A percentile compares a stretch with the other conserved stretches of the same genome.
Evolutionary conservation across 768 basidiomycete species (phyloP).

Genomic region (Mycena crocata): DNA sequence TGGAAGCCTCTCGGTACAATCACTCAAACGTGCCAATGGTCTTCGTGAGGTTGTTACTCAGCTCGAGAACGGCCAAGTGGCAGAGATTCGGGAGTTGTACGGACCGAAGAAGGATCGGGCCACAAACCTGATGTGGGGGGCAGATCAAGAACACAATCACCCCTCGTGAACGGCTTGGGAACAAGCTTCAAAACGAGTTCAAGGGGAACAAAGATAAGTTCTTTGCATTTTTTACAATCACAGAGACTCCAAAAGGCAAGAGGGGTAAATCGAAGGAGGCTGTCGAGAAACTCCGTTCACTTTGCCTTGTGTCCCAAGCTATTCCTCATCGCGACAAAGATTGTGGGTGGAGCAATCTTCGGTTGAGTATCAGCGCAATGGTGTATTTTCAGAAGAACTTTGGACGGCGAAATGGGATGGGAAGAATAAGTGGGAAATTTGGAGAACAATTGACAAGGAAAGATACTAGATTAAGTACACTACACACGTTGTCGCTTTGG

Average conservation of each 20-base stretch:
- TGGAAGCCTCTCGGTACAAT: too few relatives aligned
- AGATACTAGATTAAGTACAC: background rate
- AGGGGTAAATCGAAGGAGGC: background rate
- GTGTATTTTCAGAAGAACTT: background rate
- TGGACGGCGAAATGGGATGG: background rate
- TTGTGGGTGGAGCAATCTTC: background rate
- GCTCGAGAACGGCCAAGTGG: background rate
- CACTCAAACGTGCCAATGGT: background rate
- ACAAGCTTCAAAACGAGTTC: background rate
- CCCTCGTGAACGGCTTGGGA: background rate
- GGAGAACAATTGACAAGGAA: background rate
- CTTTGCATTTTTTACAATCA: background rate
- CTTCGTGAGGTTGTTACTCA: background rate
- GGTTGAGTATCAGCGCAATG: background rate
- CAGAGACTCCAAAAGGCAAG: background rate
- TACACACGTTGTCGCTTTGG: background rate
- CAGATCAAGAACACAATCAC: background rate
- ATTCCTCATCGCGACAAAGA: background rate
- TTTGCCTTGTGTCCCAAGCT: conserved; percentile 1
- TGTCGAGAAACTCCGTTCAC: background rate
- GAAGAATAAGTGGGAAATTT: background rate
- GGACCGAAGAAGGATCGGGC: conserved; percentile 1
- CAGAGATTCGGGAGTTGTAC: background rate
- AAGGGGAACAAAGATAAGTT: conserved; percentile 1
- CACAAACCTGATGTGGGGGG: background rate